Base-by-base conservation (phyloP, 169 alveolate species). In the Cryptosporidium meleagridis region DNA sequence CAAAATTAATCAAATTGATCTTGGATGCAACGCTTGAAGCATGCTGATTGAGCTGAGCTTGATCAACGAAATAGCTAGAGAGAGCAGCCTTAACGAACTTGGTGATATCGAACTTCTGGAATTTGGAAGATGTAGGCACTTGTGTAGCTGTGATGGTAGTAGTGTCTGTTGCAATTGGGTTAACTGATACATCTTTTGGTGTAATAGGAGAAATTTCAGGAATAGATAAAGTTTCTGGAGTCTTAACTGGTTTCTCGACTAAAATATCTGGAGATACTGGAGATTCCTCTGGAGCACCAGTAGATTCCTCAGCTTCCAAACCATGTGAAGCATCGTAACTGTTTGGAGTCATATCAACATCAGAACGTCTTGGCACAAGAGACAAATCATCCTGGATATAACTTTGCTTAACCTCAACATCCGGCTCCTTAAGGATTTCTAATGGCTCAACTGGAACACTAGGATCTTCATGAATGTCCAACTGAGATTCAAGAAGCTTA, bases 241-340 rank as follows among this genome's bases (percentile, higher is more conserved):
- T 21, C 23, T 33, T 59, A 21, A 55, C 39, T 45, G 89, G 75
- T 4, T 23, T 65, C 8, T 29, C 80, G 3, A 33, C 53, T 39
- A 67, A 16, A 23, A 41, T 16, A 3, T 61, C 89, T 10, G 68
- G 55, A 45, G 73, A 45, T n/a, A 3, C 41, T 8, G 59, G 67
- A 44, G 67, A 45, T 33, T 45, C 75, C 14, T 80, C 89, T 3
- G 89, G 75, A 62, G 75, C 80, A 5, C 89, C 89, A 39, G 89
- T 62, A 29, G 89, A 80, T n/a, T 80, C 89, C n/a, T 80, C 89
- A 44, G 75, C 89, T 33, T 80, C 89, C 62, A 80, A 65, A 21
- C 73, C 75, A 14, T 37, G 68, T 5, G 89, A 80, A 31, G 18
- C 45, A 0, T 80, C 89, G 18, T 80, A 80, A 31, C 89, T 80